Base-by-base conservation (phyloP, 495 filamentous ascomycete genomes). In the Glonium stellatum region DNA sequence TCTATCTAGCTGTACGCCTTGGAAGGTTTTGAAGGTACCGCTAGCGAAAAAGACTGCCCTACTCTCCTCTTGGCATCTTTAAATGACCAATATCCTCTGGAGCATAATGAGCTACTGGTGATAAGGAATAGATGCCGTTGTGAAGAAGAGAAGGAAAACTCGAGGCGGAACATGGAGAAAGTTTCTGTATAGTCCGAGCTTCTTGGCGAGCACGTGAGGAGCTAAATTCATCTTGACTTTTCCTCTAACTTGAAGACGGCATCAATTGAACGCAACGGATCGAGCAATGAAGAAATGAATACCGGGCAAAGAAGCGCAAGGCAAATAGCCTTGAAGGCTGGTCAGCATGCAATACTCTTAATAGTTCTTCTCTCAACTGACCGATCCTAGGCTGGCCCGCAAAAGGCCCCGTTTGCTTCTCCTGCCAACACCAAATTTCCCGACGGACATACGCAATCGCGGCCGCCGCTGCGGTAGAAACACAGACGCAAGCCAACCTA, bases 1-100 rank as follows among this genome's bases (percentile, higher is more conserved):
- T 77, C 83, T 85, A 86, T 86, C 83, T 86, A 86, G 84, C 83
- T 71, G 81, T 82, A 83, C 77, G 70, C 83, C 80, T 82, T 84
- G 73, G 58, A 60, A 67, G 57, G 44, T 70, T 80, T 83, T 31
- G 27, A 31, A 84, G 82, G 81, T 82, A 84, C 82, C 77, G 84
- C 81, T 87, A 87, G 84, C 84, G 84, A 86, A 87, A 84, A 82
- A 78, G 76, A 77, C 79, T 79, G 78, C 79, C 66, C 64, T 69
- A 61, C 61, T 70, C 79, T 71, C 63, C 58, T 86, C 78, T 86
- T 62, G 79, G 80, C 82, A 84, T 75, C 77, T 55, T 69, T 77
- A 70, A 85, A 87, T 87, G 84, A 79, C 81, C 84, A 78, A 80
- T 73, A 75, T 75, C 76, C 73, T 76, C 75, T 78, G 67, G 72